Evolutionary conservation across 306 rosid genomes (phyloP), one percentile per base, ranked within the genome.

Genomic region (Oxytropis ochrocephala): DNA sequence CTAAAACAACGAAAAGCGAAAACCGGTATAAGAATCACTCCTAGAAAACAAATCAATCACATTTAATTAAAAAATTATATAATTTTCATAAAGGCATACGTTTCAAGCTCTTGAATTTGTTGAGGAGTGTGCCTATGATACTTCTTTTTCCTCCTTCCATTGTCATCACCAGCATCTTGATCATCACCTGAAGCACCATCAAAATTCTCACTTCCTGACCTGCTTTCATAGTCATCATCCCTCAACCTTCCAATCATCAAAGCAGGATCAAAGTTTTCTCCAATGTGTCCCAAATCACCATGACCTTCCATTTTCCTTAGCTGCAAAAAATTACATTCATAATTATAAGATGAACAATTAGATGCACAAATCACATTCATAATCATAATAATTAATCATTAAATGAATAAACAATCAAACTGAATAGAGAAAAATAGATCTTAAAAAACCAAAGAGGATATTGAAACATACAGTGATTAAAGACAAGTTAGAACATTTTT

Each of bases 51-150:
- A 50, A 17, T 17, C 9, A 47, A 56, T 47, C 12, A 53, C 41
- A 79, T 39, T 61, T 18, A 6, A 35, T 16, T 18, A 10, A 33
- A 38, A 48, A 32, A 54, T 51, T 27, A 53, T 46, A 64, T 11
- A 70, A 48, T 66, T 14, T 14, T 46, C 10, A 11, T 29, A n/a
- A 55, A 72, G 47, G 27, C 82, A 72, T 88, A 94, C 98, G 35
- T 11, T 83, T 94, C 98, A 56, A 92, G 92, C 69, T 89, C 96
- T 67, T 92, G 95, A 48, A 87, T 92, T 62, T 92, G 98, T 24
- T 75, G 69, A 24, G 96, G 92, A 18, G 97, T 85, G 79, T 94
- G 98, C 10, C 98, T 84, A 38, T 88, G 97, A 65, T 94, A 94
- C 83, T 87, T 90, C 83, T 78, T 88, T 83, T 83, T 73, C 84